Base-by-base conservation (phyloP, 768 basidiomycete species). In the Clitopilus hobsonii region DNA sequence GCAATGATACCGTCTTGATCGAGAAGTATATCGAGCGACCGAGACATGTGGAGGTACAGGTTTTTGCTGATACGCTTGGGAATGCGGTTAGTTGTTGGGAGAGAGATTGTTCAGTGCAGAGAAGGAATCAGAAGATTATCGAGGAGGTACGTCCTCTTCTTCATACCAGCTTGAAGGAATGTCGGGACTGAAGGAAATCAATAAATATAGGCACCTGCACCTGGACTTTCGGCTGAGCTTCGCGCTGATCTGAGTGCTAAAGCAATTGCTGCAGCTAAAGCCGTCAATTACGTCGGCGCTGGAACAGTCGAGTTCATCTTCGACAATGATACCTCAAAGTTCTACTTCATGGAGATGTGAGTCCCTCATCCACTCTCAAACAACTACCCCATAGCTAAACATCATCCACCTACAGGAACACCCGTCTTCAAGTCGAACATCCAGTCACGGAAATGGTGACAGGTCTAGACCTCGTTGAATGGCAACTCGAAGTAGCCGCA, bases 301-400 rank as follows among this genome's bases (percentile, higher is more conserved):
- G 92, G 92, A 3, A 94, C 92, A 0, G 91, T 95, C n/a, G 94
- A 98, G 67, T 97, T 98, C 63, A 96, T 98, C 59, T 93, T 96
- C 60, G 94, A 98, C 67, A 94, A 92, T 58, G 88, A 94, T 66
- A 90, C 89, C 6, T 71, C 82, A 54, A 78, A 83, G 56, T 96
- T 96, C 68, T 97, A 86, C 64, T 97, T 97, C 66, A 95, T 95
- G 94, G 94, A 97, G 71, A 96, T 96, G 91, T 86, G 60, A 52
- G 86, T 64, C 10, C 51, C 18, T 7, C 25, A 6, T 23, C n/a
- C 26, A 16, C 23, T 51, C 20, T 2, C 54, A 25, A 27, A 24
- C 28, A 5, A 27, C 3, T 8, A 52, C 45, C 26, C 54, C 24
- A 16, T 24, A 38, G n/a, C n/a, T n/a, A n/a, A n/a, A n/a, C n/a